Percentiles rank a stretch among this genome's conserved stretches.
phyloP scores from a whole-genome alignment of 345 rosid genomes.

The Rhodamnia argentea region DNA sequence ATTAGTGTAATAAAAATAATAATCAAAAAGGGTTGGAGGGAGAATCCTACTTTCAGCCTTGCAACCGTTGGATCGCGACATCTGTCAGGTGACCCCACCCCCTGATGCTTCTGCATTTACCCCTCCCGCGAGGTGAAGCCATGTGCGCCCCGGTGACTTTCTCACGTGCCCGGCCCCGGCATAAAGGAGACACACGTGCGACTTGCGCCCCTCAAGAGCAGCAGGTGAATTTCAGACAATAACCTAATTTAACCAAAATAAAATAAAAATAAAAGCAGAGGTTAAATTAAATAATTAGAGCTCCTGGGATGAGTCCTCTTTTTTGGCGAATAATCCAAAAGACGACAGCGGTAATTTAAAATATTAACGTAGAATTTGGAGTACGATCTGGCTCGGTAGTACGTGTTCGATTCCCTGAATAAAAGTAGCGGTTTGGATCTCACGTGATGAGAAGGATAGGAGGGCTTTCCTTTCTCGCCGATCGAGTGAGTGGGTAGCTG shows the following conservation, averaged over 20 bases:
- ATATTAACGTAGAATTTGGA: neutral
- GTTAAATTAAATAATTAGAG: neutral
- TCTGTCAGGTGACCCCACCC: neutral
- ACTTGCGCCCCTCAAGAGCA: conserved; percentile 29
- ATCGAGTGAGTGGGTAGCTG: neutral
- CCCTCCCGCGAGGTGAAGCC: neutral
- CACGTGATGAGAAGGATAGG: neutral
- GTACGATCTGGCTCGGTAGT: neutral
- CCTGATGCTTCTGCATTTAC: neutral
- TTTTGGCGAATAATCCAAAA: neutral
- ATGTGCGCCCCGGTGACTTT: neutral
- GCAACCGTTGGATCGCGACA: neutral
- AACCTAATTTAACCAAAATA: neutral
- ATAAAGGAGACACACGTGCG: conserved; percentile 46
- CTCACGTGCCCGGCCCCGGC: conserved; percentile 39
- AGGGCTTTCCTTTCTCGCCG: neutral
- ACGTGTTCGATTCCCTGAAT: neutral
- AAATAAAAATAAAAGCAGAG: accelerated
- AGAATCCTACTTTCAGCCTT: neutral
- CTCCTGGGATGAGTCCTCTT: neutral
- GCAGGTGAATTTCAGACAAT: conserved; percentile 8
- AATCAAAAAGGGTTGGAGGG: neutral
- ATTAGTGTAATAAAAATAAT: no score
- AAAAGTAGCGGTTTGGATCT: neutral
- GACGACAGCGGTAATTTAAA: neutral